Evolutionary conservation across 1,284 basidiomycete genomes (phyloP).

Genomic region (Austroboletus sp.): DNA sequence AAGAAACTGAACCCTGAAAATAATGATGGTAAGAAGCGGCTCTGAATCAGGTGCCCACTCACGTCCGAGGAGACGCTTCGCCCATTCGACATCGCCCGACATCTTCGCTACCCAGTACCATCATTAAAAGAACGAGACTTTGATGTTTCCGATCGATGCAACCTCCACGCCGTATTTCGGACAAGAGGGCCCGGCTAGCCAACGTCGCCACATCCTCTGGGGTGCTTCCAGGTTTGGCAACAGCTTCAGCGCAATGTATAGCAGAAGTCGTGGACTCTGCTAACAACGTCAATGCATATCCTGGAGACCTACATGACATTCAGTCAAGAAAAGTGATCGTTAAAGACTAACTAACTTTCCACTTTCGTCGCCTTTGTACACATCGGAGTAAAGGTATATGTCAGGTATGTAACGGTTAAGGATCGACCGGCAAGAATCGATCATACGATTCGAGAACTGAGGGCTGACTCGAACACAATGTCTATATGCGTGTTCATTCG

Average conservation of each 20-base stretch:
- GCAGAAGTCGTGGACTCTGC: conserved; percentile 90
- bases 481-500: conserved; percentile 36
- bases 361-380: conserved; percentile 94
- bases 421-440: conserved; percentile 85
- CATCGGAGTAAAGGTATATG: conserved; percentile 96
- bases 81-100: conserved; percentile 86
- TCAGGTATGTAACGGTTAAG: conserved; percentile 97
- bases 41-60: conserved; percentile 32
- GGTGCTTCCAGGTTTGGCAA: conserved; percentile 69
- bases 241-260: conserved; percentile 81
- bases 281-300: conserved; percentile 86
- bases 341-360: conserved; percentile 78
- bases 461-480: conserved; percentile 93
- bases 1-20: conserved; percentile 77
- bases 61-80: conserved; percentile 76
- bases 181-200: conserved; percentile 72
- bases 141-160: conserved; percentile 92
- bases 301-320: conserved; percentile 68
- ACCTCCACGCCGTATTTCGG: conserved; percentile 76
- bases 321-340: not conserved
- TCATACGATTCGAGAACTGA: conserved; percentile 96
- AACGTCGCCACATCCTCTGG: conserved; percentile 88
- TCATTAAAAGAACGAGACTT: conserved; percentile 79
- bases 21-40: conserved; percentile 11
- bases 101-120: conserved; percentile 94